Percentiles rank a stretch among this genome's conserved stretches.
These are phyloP conservation scores for Citrus mangshanensis DNA, from an alignment of 345 rosid genomes.

Conservation along the genomic window DNA sequence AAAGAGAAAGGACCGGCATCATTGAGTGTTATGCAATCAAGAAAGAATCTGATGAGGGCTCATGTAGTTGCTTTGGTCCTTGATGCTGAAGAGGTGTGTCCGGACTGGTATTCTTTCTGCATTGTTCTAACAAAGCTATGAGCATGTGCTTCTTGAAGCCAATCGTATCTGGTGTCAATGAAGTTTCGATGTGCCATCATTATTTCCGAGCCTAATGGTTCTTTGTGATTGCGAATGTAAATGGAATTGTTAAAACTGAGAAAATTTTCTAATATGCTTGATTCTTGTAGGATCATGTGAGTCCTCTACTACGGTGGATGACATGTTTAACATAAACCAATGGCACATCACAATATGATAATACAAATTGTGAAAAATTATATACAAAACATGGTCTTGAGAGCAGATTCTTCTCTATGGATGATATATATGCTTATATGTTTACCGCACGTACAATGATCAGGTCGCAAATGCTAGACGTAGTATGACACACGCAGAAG, in stretches of 20 bases:
- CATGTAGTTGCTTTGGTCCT: slow-evolving; percentile 91
- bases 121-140: background rate
- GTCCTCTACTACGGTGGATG: background rate
- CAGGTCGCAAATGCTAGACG: slow-evolving; percentile 71
- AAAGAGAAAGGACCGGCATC: slow-evolving; percentile 90
- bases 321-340: background rate
- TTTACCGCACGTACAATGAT: slow-evolving; percentile 9
- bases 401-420: background rate
- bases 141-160: background rate
- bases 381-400: background rate
- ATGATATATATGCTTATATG: slow-evolving; percentile 5
- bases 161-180: background rate
- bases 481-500: slow-evolving; percentile 95
- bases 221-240: background rate
- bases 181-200: background rate
- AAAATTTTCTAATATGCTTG: background rate
- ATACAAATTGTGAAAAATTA: background rate
- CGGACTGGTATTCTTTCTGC: background rate
- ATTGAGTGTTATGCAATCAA: slow-evolving; percentile 87
- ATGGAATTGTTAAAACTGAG: background rate
- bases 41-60: slow-evolving; percentile 93
- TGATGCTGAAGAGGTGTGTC: slow-evolving; percentile 87
- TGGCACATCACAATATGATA: background rate
- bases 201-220: background rate
- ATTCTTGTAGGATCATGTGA: background rate